These are phyloP conservation scores for Ceratobasidium sp. DNA, from an alignment of 1,284 basidiomycete species.

Conservation along the genomic window DNA sequence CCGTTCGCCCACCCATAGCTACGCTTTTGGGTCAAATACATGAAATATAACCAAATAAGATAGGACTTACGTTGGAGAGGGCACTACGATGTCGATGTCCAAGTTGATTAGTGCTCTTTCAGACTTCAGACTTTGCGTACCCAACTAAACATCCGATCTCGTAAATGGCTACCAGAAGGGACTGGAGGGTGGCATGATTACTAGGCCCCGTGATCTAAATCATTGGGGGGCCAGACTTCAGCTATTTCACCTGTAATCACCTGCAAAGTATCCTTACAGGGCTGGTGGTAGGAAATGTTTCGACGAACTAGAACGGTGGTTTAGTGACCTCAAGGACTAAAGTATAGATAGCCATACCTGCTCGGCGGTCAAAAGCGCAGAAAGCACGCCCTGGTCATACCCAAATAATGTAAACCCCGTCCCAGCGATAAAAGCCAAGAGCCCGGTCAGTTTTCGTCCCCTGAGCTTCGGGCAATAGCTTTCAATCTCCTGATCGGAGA, in stretches of 20 bases:
- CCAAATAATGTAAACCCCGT: conserved; percentile 67
- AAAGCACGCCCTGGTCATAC: conserved; percentile 74
- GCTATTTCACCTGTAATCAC: too few species aligned
- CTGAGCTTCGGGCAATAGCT: conserved; percentile 51
- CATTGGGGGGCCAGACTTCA: too few species aligned
- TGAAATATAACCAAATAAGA: conserved; percentile 46
- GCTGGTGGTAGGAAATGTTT: conserved; percentile 56
- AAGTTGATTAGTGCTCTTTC: not conserved
- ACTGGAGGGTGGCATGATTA: conserved; percentile 62
- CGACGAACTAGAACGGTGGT: conserved; percentile 54
- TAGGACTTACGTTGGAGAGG: conserved; percentile 27
- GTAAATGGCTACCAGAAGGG: conserved; percentile 63
- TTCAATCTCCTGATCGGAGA: conserved; percentile 20
- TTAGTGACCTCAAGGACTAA: not conserved
- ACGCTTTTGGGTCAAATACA: conserved; percentile 48
- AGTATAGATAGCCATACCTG: conserved; percentile 50
- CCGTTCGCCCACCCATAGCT: conserved; percentile 61
- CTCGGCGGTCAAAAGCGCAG: conserved; percentile 61
- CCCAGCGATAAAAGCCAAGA: conserved; percentile 61
- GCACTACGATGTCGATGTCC: not conserved
- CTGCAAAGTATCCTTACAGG: not conserved
- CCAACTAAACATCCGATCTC: conserved; percentile 49
- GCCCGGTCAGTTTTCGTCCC: conserved; percentile 55
- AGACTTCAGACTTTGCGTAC: too few species aligned
- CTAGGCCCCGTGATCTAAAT: conserved; percentile 45